A percentile compares a stretch with the other conserved stretches of the same genome.
Evolutionary conservation across 169 alveolate genomes (phyloP).

Genomic region (Babesia ovata): DNA sequence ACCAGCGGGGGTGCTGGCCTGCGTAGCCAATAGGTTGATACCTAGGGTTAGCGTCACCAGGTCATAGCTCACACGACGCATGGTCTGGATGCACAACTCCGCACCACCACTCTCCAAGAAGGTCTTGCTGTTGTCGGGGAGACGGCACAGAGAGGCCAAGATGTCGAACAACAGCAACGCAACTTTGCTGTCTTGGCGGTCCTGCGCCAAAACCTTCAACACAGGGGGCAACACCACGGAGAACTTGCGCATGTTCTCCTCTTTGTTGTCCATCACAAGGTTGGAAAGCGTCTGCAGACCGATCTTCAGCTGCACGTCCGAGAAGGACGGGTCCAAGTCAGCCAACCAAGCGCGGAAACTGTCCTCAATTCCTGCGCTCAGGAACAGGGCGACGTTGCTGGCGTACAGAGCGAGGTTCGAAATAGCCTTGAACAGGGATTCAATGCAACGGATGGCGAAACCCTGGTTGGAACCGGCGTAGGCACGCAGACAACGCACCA

Average conservation of each 20-base stretch:
- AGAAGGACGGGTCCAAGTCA: conserved; percentile 59
- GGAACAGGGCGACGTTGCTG: conserved; percentile 78
- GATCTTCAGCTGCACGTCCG: conserved; percentile 70
- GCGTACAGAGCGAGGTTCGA: conserved; percentile 85
- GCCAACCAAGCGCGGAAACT: conserved; percentile 76
- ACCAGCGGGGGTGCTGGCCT: conserved; percentile 78
- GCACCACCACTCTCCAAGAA: conserved; percentile 83
- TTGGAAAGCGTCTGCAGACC: conserved; percentile 87
- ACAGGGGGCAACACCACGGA: conserved; percentile 83
- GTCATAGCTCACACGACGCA: conserved; percentile 85
- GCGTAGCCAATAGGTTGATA: conserved; percentile 84
- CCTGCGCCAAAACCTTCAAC: conserved; percentile 73
- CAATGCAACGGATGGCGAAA: conserved; percentile 83
- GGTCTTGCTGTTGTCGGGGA: conserved; percentile 75
- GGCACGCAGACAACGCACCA: conserved; percentile 78
- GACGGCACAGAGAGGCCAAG: conserved; percentile 83
- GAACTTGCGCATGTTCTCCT: conserved; percentile 82
- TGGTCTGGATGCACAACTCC: conserved; percentile 75
- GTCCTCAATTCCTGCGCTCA: conserved; percentile 75
- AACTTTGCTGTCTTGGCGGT: conserved; percentile 82
- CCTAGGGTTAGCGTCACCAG: conserved; percentile 80
- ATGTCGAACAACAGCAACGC: conserved; percentile 82
- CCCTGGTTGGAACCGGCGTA: conserved; percentile 80
- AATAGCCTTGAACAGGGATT: conserved; percentile 85
- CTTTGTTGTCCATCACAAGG: conserved; percentile 88